Base-by-base conservation (phyloP, 2,329 filamentous ascomycete genomes). In the Pyrenochaeta sp. region DNA sequence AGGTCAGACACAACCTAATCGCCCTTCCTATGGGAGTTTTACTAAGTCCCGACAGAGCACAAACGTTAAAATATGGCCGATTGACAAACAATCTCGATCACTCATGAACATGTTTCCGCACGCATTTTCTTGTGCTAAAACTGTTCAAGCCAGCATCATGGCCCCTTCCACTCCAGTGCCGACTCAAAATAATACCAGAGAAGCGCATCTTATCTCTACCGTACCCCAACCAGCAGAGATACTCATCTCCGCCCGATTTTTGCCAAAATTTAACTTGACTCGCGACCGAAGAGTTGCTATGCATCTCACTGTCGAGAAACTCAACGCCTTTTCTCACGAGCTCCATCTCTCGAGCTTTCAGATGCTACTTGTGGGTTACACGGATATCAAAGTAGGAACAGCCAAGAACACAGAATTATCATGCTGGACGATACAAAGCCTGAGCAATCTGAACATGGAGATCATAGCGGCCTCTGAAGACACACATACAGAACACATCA, bases 281-380 rank as follows among this genome's bases (percentile, higher is more conserved):
- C 26, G 21, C n/a, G 24, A 27, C n/a, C 24, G 40, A 17, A 24
- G 41, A 3, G 14, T 53, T 15, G 15, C 34, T 7, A 48, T 57
- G 51, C 20, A 29, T 13, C 37, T 57, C 6, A 30, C 23, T 4
- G 27, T 52, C 2, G 43, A 22, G 17, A 49, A 44, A 10, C 24
- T 51, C 3, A 31, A 44, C 24, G 10, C 17, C 5, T 29, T 31
- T 22, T 15, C 36, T 7, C 18, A 48, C 7, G 32, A 47, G 3
- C n/a, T 55, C 3, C 50, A 46, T 22, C 46, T 55, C 11, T 44
- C 50, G 22, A 45, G 35, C 13, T 55, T 58, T n/a, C 51, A 58
- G 22, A 42, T 51, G 38, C 30, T 58, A 2, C 43, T 58, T 6
- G 40, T 55, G 11, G 48, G 45, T 0, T 55, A 55, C 26, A 55